phyloP scores from a whole-genome alignment of 73 alveolate species.

The Tetrahymena elliotti region DNA sequence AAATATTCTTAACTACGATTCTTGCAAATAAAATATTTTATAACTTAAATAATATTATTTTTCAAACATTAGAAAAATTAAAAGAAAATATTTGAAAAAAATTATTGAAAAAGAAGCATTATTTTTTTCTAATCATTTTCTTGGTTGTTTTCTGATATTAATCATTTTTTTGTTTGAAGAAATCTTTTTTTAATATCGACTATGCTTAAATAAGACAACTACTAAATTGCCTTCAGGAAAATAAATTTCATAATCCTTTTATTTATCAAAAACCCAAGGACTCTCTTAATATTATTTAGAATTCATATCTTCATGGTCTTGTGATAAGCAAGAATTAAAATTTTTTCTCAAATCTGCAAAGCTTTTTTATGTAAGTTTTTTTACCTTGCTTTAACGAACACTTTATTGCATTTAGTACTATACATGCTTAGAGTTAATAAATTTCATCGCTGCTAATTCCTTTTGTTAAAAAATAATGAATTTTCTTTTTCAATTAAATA shows the following conservation, averaged over 20 bases:
- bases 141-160: background rate
- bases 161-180: background rate
- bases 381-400: background rate
- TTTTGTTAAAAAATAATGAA: no score
- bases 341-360: background rate
- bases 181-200: background rate
- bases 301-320: background rate
- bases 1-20: no score
- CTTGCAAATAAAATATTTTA: no score
- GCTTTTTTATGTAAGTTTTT: background rate
- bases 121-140: background rate
- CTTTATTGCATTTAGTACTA: background rate
- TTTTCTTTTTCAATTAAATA: no score
- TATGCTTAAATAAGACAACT: background rate
- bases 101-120: no score
- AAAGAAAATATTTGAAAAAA: no score
- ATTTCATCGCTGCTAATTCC: background rate
- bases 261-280: background rate
- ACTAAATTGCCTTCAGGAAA: background rate
- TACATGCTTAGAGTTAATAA: background rate
- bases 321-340: background rate
- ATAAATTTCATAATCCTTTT: background rate
- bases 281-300: background rate
- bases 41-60: no score
- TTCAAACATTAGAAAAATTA: no score